These are phyloP conservation scores for Penicillium robsamsonii DNA, from an alignment of 495 filamentous ascomycete genomes.

Conservation along the genomic window DNA sequence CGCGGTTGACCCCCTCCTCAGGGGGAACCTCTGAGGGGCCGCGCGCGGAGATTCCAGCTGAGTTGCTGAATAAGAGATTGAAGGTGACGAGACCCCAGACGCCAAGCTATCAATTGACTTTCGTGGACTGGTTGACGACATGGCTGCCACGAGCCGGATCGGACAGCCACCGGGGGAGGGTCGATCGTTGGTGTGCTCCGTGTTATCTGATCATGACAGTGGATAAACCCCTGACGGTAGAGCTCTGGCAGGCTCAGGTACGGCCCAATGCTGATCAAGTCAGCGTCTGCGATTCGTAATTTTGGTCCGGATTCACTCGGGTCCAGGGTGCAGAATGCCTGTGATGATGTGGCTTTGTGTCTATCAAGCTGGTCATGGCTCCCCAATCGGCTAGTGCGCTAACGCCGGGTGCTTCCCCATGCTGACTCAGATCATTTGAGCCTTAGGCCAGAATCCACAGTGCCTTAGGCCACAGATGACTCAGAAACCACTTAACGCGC, in stretches of 20 bases:
- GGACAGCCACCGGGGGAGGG: slow-evolving; percentile 35
- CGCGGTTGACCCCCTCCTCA: slow-evolving; percentile 76
- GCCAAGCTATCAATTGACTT: slow-evolving; percentile 69
- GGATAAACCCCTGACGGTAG: slow-evolving; percentile 16
- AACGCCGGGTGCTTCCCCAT: slow-evolving; percentile 7
- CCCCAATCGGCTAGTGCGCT: slow-evolving; percentile 38
- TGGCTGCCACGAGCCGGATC: slow-evolving; percentile 48
- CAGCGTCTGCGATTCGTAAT: not conserved
- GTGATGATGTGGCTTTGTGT: slow-evolving; percentile 27
- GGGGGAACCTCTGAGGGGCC: slow-evolving; percentile 44
- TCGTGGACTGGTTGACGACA: slow-evolving; percentile 64
- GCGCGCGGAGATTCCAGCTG: slow-evolving; percentile 44
- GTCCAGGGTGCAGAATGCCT: slow-evolving; percentile 6
- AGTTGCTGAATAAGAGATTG: slow-evolving; percentile 55
- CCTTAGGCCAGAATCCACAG: slow-evolving; percentile 12
- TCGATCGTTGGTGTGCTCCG: slow-evolving; percentile 29
- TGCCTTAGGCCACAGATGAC: slow-evolving; percentile 1
- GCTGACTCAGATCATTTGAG: slow-evolving; percentile 4
- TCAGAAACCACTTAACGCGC: slow-evolving; percentile 50
- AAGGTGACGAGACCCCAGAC: slow-evolving; percentile 49
- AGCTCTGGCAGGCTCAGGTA: slow-evolving; percentile 2
- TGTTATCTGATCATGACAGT: slow-evolving; percentile 48
- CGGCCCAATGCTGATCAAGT: not conserved
- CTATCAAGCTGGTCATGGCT: slow-evolving; percentile 23
- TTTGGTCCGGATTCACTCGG: slow-evolving; percentile 9